phyloP scores from a whole-genome alignment of 2,329 filamentous ascomycete species.

The Clarireedia homoeocarpa region DNA sequence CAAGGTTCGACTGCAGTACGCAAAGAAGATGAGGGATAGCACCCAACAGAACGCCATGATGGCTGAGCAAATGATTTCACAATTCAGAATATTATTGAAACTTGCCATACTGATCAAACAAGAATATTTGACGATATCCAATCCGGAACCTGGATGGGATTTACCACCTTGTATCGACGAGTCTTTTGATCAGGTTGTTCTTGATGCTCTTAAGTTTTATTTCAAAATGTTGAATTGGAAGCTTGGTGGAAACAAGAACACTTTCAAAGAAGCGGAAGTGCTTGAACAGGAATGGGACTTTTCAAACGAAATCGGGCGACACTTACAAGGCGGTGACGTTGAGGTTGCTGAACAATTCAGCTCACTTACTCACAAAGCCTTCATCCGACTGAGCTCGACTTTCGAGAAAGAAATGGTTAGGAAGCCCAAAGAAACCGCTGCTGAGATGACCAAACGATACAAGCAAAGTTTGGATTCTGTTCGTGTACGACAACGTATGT shows the following conservation, averaged over 20 bases:
- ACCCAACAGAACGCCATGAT: conserved; percentile 88
- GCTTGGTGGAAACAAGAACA: conserved; percentile 94
- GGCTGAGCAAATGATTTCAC: conserved; percentile 94
- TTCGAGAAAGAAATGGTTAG: conserved; percentile 88
- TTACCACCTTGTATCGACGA: conserved; percentile 94
- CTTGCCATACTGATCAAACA: conserved; percentile 89
- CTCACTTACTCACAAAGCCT: conserved; percentile 84
- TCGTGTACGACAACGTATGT: conserved; percentile 87
- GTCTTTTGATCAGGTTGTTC: conserved; percentile 82
- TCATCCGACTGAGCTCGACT: conserved; percentile 78
- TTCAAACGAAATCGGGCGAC: conserved; percentile 84
- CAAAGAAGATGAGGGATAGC: conserved; percentile 90
- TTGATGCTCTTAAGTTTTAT: conserved; percentile 94
- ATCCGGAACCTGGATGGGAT: conserved; percentile 89
- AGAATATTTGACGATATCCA: conserved; percentile 75
- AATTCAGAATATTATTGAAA: conserved; percentile 88
- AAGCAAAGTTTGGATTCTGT: conserved; percentile 94
- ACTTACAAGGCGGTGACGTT: conserved; percentile 87
- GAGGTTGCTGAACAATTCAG: conserved; percentile 98
- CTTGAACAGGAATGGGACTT: conserved; percentile 98
- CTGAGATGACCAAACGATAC: conserved; percentile 95
- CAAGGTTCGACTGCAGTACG: conserved; percentile 81
- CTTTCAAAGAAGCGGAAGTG: conserved; percentile 97
- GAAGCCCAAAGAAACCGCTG: conserved; percentile 71
- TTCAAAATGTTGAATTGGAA: conserved; percentile 99